Evolutionary conservation across 2,329 filamentous ascomycete species (phyloP).

Genomic region (Diaporthe sp.): DNA sequence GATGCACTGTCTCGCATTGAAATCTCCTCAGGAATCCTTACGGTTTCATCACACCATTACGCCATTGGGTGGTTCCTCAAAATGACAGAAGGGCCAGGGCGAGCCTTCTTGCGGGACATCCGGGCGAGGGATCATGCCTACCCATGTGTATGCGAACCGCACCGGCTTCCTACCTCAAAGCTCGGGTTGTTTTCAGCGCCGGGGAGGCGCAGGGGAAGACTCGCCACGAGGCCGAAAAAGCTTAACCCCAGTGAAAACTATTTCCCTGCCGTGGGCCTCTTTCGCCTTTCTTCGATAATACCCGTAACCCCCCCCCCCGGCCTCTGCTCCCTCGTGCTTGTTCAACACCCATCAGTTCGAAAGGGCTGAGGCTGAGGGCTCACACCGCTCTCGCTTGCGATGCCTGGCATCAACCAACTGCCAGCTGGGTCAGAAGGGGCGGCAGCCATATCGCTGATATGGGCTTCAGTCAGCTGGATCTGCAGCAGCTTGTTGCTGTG

Average conservation of each 20-base stretch:
- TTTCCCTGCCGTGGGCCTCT: neutral
- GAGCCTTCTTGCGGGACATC: neutral
- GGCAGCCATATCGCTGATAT: constrained; percentile 30
- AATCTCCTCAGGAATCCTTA: constrained; percentile 11
- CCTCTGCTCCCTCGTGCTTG: neutral
- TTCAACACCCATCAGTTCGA: neutral
- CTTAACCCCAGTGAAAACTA: constrained; percentile 8
- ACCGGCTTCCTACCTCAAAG: neutral
- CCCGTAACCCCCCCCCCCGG: neutral
- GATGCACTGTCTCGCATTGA: constrained; percentile 13
- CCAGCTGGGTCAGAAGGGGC: constrained; percentile 33
- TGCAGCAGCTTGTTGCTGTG: constrained; percentile 38
- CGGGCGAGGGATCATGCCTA: constrained; percentile 10
- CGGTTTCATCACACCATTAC: constrained; percentile 20
- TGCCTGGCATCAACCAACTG: constrained; percentile 36
- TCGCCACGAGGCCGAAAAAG: constrained; percentile 24
- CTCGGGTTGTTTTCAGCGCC: neutral
- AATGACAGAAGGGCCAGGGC: neutral
- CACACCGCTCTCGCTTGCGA: constrained; percentile 14
- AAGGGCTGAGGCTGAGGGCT: constrained; percentile 25
- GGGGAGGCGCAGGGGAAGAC: neutral
- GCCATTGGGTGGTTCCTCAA: constrained; percentile 6
- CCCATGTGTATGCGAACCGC: neutral
- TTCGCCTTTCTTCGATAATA: neutral
- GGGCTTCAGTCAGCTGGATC: constrained; percentile 30